phyloP scores from a whole-genome alignment of 2,329 filamentous ascomycete genomes.

The Tolypocladium endophyticum region DNA sequence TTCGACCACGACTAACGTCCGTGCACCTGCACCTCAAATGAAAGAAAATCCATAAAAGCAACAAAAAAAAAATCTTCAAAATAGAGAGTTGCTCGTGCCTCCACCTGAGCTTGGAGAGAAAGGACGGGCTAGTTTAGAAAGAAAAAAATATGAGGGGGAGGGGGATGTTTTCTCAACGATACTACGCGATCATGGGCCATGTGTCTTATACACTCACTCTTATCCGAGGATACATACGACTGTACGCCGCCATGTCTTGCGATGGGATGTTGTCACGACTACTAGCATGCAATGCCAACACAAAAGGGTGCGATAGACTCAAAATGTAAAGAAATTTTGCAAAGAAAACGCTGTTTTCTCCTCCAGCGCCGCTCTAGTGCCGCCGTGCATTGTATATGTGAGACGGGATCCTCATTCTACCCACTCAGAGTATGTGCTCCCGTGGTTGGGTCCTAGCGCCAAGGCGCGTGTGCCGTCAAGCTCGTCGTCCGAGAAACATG shows the following conservation, averaged over 20 bases:
- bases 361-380: not conserved
- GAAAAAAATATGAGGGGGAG: not conserved
- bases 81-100: not conserved
- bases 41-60: not conserved
- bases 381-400: not conserved
- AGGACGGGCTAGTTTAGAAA: not conserved
- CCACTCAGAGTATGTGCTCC: not conserved
- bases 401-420: not conserved
- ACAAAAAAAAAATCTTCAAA: not conserved
- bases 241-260: not conserved
- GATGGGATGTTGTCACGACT: not conserved
- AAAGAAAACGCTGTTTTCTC: not conserved
- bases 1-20: constrained; percentile 29
- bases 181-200: not conserved
- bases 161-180: not conserved
- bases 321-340: not conserved
- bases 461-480: not conserved
- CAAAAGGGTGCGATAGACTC: not conserved
- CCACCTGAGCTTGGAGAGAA: not conserved
- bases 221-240: not conserved
- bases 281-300: not conserved
- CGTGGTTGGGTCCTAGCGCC: not conserved
- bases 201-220: not conserved
- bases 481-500: not conserved
- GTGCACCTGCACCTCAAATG: not conserved